Base-by-base conservation (phyloP, 2,329 filamentous ascomycete species). In the Penicillium olsonii region DNA sequence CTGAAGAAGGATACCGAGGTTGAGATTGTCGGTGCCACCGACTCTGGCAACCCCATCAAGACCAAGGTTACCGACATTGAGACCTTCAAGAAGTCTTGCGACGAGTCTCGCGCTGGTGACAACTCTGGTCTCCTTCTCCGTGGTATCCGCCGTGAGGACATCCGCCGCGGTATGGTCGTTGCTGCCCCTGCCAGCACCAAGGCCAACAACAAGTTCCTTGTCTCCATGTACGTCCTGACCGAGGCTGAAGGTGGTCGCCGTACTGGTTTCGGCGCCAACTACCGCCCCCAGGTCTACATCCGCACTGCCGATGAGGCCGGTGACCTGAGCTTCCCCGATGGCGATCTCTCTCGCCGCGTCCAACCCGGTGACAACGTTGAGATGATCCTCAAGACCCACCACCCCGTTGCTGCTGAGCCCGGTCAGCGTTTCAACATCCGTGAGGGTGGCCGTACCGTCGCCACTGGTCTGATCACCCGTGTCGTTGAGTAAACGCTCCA, bases 41-140 rank as follows among this genome's bases (percentile, higher is more conserved):
- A 77, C 49, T 82, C 85, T 8, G 47, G 47, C 17, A 40, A 40
- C 38, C 78, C 90, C 61, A 89, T 97, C 81, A 96, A 95, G 85
- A 97, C 94, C 75, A 97, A 96, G 83, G 92, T 99, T 60, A 99
- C 94, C 68, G 95, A 99, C 70, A 97, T 99, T 63, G 94, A 99
- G 82, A 99, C 92, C 60, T 99, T 99, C 84, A 96, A 97, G 84
- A 99, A 99, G 84, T 95, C 91, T 42, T 97, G 94, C 76, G 92
- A 96, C 51, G 90, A 96, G 78, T 95, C 92, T 52, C 85, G 89
- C 66, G 94, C 94, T 55, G 94, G 94, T 74, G 94, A 99, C 78
- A 99, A 97, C 85, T 96, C 94, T 20, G 94, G 94, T 69, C 88
- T 99, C 31, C 84, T 99, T 46, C 87, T 99, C 74, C 90, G 94